phyloP scores from a whole-genome alignment of 208 protist species.

The Trypanosoma caninum region DNA sequence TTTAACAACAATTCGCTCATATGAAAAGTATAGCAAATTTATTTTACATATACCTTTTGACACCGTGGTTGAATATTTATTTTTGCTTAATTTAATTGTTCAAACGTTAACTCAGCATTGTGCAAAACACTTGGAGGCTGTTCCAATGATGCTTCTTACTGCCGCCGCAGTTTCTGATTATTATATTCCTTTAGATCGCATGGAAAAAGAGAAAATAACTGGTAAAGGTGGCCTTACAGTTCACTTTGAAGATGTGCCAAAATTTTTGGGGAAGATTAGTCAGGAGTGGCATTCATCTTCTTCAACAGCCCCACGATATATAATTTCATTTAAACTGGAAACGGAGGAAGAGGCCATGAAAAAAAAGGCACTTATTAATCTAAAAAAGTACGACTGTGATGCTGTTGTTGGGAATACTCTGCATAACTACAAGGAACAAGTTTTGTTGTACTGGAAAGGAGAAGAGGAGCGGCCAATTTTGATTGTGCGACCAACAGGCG shows the following conservation, averaged over 20 bases:
- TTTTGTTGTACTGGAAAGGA: constrained; percentile 57
- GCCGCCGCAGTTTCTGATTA: constrained; percentile 85
- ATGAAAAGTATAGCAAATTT: constrained; percentile 31
- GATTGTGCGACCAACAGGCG: constrained; percentile 27
- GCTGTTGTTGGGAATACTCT: constrained; percentile 82
- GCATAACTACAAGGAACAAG: constrained; percentile 75
- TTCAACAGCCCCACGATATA: constrained; percentile 16
- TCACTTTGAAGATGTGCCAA: constrained; percentile 65
- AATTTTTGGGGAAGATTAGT: constrained; percentile 53
- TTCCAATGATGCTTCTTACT: constrained; percentile 65
- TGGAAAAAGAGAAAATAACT: constrained; percentile 76
- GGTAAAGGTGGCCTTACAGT: constrained; percentile 65
- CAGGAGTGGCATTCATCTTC: constrained; percentile 33
- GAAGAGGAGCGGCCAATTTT: constrained; percentile 6
- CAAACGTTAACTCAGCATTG: constrained; percentile 31
- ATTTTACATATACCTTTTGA: constrained; percentile 63
- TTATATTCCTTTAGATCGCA: constrained; percentile 53
- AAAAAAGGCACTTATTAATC: constrained; percentile 66
- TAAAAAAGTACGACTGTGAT: constrained; percentile 60
- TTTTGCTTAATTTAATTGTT: constrained; percentile 48
- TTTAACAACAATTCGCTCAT: constrained; percentile 6
- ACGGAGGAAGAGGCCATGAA: constrained; percentile 64
- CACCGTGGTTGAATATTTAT: constrained; percentile 80
- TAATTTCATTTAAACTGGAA: constrained; percentile 85
- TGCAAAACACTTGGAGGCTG: constrained; percentile 9